These are phyloP conservation scores for Waltergamsia citrina DNA, from an alignment of 2,329 filamentous ascomycete species.

Conservation along the genomic window DNA sequence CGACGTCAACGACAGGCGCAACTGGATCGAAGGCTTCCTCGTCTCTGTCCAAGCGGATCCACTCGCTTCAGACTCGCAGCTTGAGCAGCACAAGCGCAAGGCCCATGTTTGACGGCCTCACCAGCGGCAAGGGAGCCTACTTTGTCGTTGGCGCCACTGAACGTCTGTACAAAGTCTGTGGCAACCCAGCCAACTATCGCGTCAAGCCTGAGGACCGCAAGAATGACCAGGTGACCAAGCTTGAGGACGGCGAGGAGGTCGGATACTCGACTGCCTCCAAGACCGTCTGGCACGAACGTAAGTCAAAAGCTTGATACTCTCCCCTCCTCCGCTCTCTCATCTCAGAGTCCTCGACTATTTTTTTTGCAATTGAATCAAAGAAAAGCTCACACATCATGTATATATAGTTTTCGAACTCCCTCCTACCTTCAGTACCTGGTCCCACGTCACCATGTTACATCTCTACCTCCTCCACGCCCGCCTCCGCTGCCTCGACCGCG, in stretches of 20 bases:
- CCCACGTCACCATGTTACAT: conserved; percentile 91
- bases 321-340: background rate
- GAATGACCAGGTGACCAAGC: conserved; percentile 57
- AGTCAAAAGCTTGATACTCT: conserved; percentile 13
- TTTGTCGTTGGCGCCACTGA: conserved; percentile 73
- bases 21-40: background rate
- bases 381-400: background rate
- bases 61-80: conserved; percentile 17
- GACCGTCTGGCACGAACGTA: conserved; percentile 67
- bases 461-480: conserved; percentile 86
- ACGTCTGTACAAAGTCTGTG: conserved; percentile 67
- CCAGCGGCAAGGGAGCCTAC: conserved; percentile 42
- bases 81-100: conserved; percentile 25
- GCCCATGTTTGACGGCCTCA: conserved; percentile 22
- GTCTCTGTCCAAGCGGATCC: too few species aligned
- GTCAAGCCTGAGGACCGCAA: conserved; percentile 61
- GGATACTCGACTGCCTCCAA: conserved; percentile 33
- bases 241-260: conserved; percentile 72
- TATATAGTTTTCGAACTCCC: conserved; percentile 65
- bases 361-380: background rate
- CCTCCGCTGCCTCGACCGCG: conserved; percentile 65
- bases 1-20: conserved; percentile 1
- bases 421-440: conserved; percentile 92
- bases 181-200: conserved; percentile 63
- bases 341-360: background rate